Percentiles rank a stretch among this genome's conserved stretches.
Conservation (phyloP, 441 rosid genomes). For the Melastoma candidum region DNA sequence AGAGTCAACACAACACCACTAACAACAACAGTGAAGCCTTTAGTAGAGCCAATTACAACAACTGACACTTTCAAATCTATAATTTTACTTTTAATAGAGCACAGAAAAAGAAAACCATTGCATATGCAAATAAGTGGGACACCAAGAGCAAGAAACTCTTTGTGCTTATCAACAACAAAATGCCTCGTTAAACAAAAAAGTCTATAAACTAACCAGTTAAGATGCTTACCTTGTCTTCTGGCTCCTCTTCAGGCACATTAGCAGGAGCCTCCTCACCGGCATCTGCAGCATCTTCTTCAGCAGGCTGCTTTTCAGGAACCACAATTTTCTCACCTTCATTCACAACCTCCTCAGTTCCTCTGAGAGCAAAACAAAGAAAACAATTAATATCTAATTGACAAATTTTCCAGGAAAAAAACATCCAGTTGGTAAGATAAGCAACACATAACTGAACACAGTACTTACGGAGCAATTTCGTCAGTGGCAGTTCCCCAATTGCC, state of each 20-base stretch:
- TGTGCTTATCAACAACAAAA: too few relatives aligned
- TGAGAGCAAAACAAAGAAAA: slow-evolving; percentile 16
- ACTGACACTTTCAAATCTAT: too few relatives aligned
- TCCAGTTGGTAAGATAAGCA: too few relatives aligned
- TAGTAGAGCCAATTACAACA: too few relatives aligned
- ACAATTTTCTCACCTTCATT: slow-evolving; percentile 33
- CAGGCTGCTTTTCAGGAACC: slow-evolving; percentile 52
- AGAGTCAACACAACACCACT: too few relatives aligned
- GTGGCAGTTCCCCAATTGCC: slow-evolving; percentile 80
- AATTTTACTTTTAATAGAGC: too few relatives aligned
- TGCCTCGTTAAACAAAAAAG: too few relatives aligned
- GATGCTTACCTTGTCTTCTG: slow-evolving; percentile 53
- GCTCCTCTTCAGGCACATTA: slow-evolving; percentile 51
- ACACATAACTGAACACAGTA: not conserved
- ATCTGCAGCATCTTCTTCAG: slow-evolving; percentile 54
- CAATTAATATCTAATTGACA: not conserved
- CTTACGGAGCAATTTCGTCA: slow-evolving; percentile 76
- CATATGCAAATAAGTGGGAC: too few relatives aligned
- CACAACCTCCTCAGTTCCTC: slow-evolving; percentile 49
- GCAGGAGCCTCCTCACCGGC: slow-evolving; percentile 48
- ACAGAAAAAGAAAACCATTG: too few relatives aligned
- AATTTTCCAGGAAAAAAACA: not conserved
- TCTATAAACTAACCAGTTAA: too few relatives aligned
- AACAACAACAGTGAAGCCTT: too few relatives aligned
- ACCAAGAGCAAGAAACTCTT: too few relatives aligned